A percentile compares a stretch with the other conserved stretches of the same genome.
Conservation (phyloP, 2,329 filamentous ascomycete species). For the Ophiostoma angusticollis region DNA sequence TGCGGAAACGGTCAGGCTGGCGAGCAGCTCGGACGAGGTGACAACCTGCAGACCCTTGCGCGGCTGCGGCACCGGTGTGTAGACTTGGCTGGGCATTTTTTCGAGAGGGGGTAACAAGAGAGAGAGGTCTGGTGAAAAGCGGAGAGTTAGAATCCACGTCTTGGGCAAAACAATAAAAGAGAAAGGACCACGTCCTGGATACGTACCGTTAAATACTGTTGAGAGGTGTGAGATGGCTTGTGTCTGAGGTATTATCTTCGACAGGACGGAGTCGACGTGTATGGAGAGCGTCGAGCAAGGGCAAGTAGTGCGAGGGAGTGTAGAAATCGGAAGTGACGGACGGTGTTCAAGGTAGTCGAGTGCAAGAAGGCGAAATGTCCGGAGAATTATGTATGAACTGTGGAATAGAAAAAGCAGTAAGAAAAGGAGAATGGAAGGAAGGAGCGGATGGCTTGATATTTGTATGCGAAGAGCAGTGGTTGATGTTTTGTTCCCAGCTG, state of each 20-base stretch:
- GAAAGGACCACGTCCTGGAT: neutral
- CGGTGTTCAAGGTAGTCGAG: too few relatives aligned
- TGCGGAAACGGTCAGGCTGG: constrained; percentile 37
- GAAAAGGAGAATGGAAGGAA: neutral
- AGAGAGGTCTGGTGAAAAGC: neutral
- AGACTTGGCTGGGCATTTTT: constrained; percentile 32
- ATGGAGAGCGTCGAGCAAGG: too few relatives aligned
- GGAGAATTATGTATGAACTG: too few relatives aligned
- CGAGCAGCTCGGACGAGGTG: constrained; percentile 38
- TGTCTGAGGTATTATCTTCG: too few relatives aligned
- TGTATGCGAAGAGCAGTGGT: neutral
- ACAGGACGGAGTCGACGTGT: too few relatives aligned
- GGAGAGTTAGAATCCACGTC: neutral
- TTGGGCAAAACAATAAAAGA: too few relatives aligned
- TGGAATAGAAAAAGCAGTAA: neutral
- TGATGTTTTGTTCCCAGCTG: neutral
- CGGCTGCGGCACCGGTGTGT: constrained; percentile 33
- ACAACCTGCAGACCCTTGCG: constrained; percentile 32
- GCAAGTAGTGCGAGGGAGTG: too few relatives aligned
- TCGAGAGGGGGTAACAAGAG: constrained; percentile 1
- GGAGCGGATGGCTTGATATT: neutral
- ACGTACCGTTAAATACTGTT: too few relatives aligned
- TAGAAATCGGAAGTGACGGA: too few relatives aligned
- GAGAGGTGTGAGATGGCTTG: too few relatives aligned
- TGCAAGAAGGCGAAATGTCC: too few relatives aligned